Percentiles rank a stretch among this genome's conserved stretches.
Evolutionary conservation across 106 monocot species (phyloP).

Genomic region (Acorus calamus): DNA sequence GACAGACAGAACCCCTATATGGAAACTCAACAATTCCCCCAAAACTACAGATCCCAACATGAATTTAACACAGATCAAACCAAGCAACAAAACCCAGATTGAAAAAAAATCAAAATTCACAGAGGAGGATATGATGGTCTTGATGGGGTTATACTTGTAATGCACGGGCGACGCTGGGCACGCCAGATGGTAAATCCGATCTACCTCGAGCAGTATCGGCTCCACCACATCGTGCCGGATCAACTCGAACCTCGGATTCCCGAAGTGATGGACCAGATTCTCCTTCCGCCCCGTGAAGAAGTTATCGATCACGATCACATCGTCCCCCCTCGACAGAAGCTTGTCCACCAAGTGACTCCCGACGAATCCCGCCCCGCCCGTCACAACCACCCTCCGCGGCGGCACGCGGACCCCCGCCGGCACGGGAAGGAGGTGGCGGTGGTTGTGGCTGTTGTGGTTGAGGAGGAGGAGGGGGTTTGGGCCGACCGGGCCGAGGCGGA

Average conservation of each 20-base stretch:
- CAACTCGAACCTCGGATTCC: conserved; percentile 67
- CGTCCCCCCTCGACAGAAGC: conserved; percentile 53
- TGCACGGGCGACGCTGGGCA: conserved; percentile 84
- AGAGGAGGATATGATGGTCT: conserved; percentile 89
- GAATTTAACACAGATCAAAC: neutral
- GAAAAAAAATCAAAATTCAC: neutral
- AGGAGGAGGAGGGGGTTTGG: neutral
- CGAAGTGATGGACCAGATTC: conserved; percentile 58
- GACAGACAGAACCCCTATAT: too few relatives aligned
- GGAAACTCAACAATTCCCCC: too few relatives aligned
- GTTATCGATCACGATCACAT: conserved; percentile 78
- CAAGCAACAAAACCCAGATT: neutral
- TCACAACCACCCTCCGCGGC: conserved; percentile 43
- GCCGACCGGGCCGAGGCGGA: neutral
- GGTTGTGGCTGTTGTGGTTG: conserved; percentile 1
- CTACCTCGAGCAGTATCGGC: conserved; percentile 77
- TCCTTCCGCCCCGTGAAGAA: conserved; percentile 84
- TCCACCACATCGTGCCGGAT: conserved; percentile 86
- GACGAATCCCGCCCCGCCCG: conserved; percentile 78
- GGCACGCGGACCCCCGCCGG: conserved; percentile 14
- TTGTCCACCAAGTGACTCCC: conserved; percentile 79
- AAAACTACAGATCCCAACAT: neutral
- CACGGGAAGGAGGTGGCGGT: conserved; percentile 2
- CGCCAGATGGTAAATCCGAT: conserved; percentile 85
- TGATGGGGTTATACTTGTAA: conserved; percentile 86